A percentile compares a stretch with the other conserved stretches of the same genome.
phyloP scores from a whole-genome alignment of 2,329 filamentous ascomycete species.

The Bimuria novae-zelandiae region DNA sequence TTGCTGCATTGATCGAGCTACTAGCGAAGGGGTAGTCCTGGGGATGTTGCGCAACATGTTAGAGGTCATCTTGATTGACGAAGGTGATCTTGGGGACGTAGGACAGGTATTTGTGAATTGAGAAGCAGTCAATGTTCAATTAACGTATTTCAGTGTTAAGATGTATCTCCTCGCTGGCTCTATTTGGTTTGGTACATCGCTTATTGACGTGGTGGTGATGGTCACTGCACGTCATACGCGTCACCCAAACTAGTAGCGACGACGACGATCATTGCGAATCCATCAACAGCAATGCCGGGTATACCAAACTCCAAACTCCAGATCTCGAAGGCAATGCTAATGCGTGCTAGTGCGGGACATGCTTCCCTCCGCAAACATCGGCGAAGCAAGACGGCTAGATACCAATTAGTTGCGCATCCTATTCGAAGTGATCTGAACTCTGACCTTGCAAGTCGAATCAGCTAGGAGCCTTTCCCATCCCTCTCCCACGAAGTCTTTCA shows the following conservation, averaged over 20 bases:
- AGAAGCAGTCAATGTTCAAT: not conserved
- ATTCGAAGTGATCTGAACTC: too few relatives aligned
- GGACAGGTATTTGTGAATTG: too few relatives aligned
- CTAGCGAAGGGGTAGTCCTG: not conserved
- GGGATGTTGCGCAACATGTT: not conserved
- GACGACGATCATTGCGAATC: not conserved
- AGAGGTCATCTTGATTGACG: not conserved
- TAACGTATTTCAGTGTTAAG: not conserved
- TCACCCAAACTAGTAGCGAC: not conserved
- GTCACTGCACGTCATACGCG: not conserved
- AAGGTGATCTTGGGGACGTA: not conserved
- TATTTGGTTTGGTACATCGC: not conserved
- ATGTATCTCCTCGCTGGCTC: not conserved
- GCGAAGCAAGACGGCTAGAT: too few relatives aligned
- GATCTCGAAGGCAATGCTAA: too few relatives aligned
- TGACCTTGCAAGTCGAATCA: too few relatives aligned
- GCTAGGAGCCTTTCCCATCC: too few relatives aligned
- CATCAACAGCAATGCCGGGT: too few relatives aligned
- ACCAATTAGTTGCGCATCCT: too few relatives aligned
- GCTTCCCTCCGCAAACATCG: too few relatives aligned
- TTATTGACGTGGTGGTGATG: not conserved
- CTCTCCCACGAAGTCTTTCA: not conserved
- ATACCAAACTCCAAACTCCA: too few relatives aligned
- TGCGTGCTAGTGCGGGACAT: too few relatives aligned
- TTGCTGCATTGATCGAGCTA: conserved; percentile 6